Base-by-base conservation (phyloP, 2,329 filamentous ascomycete genomes). In the Aspergillus pseudonomiae region DNA sequence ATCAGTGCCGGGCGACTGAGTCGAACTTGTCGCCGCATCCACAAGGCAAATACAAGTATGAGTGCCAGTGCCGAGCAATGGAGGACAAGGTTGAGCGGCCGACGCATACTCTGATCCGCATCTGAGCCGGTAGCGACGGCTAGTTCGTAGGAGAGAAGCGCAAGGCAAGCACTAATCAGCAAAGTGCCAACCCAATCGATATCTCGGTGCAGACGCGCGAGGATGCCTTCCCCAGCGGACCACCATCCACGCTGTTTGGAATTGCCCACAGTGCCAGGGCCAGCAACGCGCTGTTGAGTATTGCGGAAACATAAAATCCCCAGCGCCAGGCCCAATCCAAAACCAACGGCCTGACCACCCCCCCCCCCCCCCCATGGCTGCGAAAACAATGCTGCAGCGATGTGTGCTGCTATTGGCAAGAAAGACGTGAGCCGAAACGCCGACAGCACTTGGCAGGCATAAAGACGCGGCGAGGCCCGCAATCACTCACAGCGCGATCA, bases 291-390 rank as follows among this genome's bases (percentile, higher is more conserved):
- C 28, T 28, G 26, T 52, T 61, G 16, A 57, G 39, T 5, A 57
- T 39, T 5, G 53, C 53, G 11, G 39, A 43, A 6, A 21, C 24
- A n/a, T 52, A 57, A 16, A 36, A 61, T 1, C 36, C 59, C 11
- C 53, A 61, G 4, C 3, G 39, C 43, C 1, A 64, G 19, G 3
- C 62, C 59, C 2, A 64, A 12, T 14, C 59, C 64, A 24, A 61
- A 68, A 39, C 66, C 62, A 36, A 64, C 32, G 1, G 58, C 43
- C 52, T 61, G 59, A 6, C 53, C 48, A 11, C 34, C 34, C 16
- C 34, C 12, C 39, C 4, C 53, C 48, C 5, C 34, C 34, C 16
- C 34, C 12, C 39, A 41, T 41, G 39, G 39, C 16, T 10, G 39
- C 39, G 7, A n/a, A 41, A 3, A 16, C 6, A 4, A n/a, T 41